Base-by-base conservation (phyloP, 768 basidiomycete genomes). In the Mycena maculata region DNA sequence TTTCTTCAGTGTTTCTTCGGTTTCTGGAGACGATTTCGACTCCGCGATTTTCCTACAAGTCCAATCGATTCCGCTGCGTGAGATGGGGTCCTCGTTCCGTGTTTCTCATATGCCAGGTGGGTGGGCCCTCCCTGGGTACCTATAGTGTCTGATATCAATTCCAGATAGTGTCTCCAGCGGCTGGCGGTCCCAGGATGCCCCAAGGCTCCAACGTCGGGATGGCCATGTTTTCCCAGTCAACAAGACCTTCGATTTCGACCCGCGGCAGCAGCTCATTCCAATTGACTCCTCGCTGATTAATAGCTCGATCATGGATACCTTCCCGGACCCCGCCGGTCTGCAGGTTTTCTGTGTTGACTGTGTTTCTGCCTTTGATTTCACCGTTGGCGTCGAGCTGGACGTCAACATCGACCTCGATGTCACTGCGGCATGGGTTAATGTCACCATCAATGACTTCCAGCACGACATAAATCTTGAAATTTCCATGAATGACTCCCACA, bases 321-420 rank as follows among this genome's bases (percentile, higher is more conserved):
- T 57, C 39, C 44, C 55, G 4, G 63, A 53, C 38, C 67, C 67
- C 5, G 12, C 16, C 3, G 61, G 61, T 10, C 56, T 68, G 20
- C 60, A 68, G 41, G 61, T 68, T 0, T 68, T 68, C 42, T 68
- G 66, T 33, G 42, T 57, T n/a, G 56, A 68, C 56, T 68, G 66
- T 22, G 55, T 63, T 11, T 68, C 67, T 11, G 48, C 20, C 20
- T 49, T 38, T 28, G 36, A 63, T 11, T 63, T 68, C 49, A 20
- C 61, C 13, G 39, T 68, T 33, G 67, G 67, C 20, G 13, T 68
- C 27, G 67, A 68, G 49, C 20, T 68, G 15, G 20, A 63, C 27
- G 27, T 57, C 16, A 30, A 3, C 6, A 13, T 36, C 20, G 50
- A 31, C 33, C 23, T 31, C 50, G 6, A 25, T 1, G 22, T 68